A percentile compares a stretch with the other conserved stretches of the same genome.
phyloP scores from a whole-genome alignment of 2,329 filamentous ascomycete species.

The Pseudogymnoascus verrucosus region DNA sequence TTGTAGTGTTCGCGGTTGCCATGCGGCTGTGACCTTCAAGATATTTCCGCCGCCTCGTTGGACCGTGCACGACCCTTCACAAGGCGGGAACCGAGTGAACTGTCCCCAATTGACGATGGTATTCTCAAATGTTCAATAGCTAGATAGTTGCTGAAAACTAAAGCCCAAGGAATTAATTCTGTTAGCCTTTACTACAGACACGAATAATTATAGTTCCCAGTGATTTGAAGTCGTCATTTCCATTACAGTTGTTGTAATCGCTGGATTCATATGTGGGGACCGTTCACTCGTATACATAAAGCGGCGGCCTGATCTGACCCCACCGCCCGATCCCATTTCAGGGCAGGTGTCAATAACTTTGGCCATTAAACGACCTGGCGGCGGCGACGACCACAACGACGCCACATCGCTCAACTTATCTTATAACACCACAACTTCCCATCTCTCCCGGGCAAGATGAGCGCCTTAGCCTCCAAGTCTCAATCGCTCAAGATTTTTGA shows the following conservation, averaged over 20 bases:
- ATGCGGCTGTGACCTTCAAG: slow-evolving; percentile 3
- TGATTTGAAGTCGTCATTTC: neutral
- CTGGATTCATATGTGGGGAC: neutral
- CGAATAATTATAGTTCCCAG: neutral
- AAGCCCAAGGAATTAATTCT: neutral
- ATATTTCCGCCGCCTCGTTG: slow-evolving; percentile 6
- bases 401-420: neutral
- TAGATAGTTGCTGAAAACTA: neutral
- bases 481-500: slow-evolving; percentile 97
- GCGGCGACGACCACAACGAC: slow-evolving; percentile 5
- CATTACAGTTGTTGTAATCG: neutral
- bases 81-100: neutral
- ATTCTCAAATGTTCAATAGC: neutral
- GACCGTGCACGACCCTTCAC: neutral
- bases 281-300: neutral
- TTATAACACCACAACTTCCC: slow-evolving; percentile 13
- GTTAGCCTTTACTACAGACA: neutral
- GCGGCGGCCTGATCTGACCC: slow-evolving; percentile 3
- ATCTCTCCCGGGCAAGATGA: slow-evolving; percentile 37
- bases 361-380: neutral
- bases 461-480: slow-evolving; percentile 70
- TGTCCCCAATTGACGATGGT: neutral
- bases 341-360: slow-evolving; percentile 10
- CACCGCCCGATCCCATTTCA: slow-evolving; percentile 6
- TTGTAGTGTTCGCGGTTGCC: neutral